Evolutionary conservation across 2,329 filamentous ascomycete species (phyloP), one percentile per base, ranked within the genome.

Genomic region (Cercospora zeae-maydis): DNA sequence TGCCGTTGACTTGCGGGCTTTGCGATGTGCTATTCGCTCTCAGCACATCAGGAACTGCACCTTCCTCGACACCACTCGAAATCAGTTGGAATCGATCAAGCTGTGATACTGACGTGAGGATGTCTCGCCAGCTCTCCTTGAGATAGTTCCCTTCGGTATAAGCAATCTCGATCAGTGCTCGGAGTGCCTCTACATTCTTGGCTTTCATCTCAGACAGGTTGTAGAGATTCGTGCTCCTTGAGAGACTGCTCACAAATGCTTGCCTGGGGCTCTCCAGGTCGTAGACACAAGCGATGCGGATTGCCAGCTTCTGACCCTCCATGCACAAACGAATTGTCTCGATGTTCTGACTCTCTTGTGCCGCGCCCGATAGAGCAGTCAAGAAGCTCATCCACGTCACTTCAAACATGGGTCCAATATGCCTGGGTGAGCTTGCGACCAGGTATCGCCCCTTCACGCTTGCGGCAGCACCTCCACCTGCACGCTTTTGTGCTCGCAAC

Each of bases 301-400:
- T 96, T 0, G 95, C 92, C 62, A 99, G 83, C 75, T 93, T 96
- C 83, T 98, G 92, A 2, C 95, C 95, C 73, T 99, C 93, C 72
- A 99, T 89, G 72, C 95, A 99, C 6, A 96, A 79, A 73, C 88
- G 92, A 75, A 97, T 93, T 14, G 95, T 91, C 69, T 97, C 92
- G 4, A 96, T 82, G 72, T 97, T 97, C 69, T 96, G 91, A 0
- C 91, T 90, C 73, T 96, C 93, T 71, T 98, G 95, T 75, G 95
- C 93, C 69, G 96, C 91, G 56, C 91, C 93, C 1, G 93, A 97
- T 27, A 99, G 83, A 0, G 93, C 93, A 4, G 93, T 98, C 72
- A 99, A 89, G 76, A 97, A 96, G 9, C 93, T 96, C 93, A 98
- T 99, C 95, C 95, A 99, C 0, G 92, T 96, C 24, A 96, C 92